Evolutionary conservation across 2,329 filamentous ascomycete species (phyloP).

Genomic region (Ascochyta fabae): DNA sequence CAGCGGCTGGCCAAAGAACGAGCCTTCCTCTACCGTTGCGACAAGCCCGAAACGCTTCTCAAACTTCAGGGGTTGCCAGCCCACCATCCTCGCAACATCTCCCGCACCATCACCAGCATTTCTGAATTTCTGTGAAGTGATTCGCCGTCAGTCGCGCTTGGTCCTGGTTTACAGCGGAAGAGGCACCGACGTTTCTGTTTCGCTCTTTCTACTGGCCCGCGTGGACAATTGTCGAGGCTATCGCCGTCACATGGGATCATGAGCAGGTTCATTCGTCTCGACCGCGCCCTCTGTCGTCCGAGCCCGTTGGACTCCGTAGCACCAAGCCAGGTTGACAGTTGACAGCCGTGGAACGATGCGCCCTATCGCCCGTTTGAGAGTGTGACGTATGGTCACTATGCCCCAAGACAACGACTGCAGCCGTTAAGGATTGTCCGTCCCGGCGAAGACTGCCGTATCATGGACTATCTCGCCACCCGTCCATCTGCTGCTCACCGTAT

Average conservation of each 20-base stretch:
- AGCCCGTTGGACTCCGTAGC: background rate
- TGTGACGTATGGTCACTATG: background rate
- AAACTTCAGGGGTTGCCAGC: slow-evolving; percentile 31
- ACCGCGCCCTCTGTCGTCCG: slow-evolving; percentile 3
- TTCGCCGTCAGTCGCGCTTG: slow-evolving; percentile 23
- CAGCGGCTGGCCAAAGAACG: slow-evolving; percentile 6
- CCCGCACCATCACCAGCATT: slow-evolving; percentile 34
- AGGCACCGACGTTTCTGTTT: slow-evolving; percentile 14
- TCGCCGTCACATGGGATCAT: slow-evolving; percentile 8
- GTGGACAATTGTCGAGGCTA: slow-evolving; percentile 12
- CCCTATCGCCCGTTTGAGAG: background rate
- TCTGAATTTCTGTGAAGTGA: slow-evolving; percentile 20
- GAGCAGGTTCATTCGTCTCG: background rate
- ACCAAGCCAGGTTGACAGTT: slow-evolving; percentile 31
- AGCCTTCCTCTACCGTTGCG: slow-evolving; percentile 21
- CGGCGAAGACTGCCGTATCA: background rate
- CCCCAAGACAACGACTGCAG: background rate
- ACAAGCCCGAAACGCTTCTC: slow-evolving; percentile 36
- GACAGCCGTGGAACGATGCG: slow-evolving; percentile 22
- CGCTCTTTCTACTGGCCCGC: slow-evolving; percentile 12
- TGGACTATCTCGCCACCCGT: background rate
- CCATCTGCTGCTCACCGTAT: background rate
- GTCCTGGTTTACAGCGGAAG: slow-evolving; percentile 13
- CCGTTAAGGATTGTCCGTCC: background rate
- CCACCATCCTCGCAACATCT: slow-evolving; percentile 27